Evolutionary conservation across 331 rosid genomes (phyloP), one percentile per base, ranked within the genome.

Genomic region (Rosa hybrid): DNA sequence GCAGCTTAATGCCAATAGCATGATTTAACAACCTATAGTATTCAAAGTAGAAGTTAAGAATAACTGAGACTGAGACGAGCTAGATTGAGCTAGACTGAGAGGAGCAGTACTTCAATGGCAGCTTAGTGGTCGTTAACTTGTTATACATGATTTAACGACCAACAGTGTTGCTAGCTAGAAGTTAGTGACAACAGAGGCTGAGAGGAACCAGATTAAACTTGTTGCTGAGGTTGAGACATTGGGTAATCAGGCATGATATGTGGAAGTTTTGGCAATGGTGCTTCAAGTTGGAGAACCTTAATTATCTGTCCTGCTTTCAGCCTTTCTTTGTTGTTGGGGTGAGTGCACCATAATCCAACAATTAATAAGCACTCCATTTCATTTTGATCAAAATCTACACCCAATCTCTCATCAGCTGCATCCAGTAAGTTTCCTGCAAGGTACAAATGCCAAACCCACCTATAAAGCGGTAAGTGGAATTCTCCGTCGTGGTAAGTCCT

Each of bases 331-430:
- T 1, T 23, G 67, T 10, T 21, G 67, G 67, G 67, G 34, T 60
- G 30, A 60, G 34, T 21, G 34, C 34, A 60, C 34, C 65, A 60
- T 60, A 23, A 11, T 21, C 67, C 67, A 10, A 60, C 67, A 21
- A 60, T 23, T 23, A 60, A 60, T 16, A 60, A 23, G 67, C 67
- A 60, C 3, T 60, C 16, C 67, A 23, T 60, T 23, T 60, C 67
- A 23, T 23, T 60, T 11, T 10, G 38, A 60, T 23, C 67, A 60
- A 21, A 60, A 21, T 60, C 67, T 3, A 60, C 4, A 60, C 34
- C 38, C 67, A 60, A 23, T 30, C 70, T 64, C 44, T 64, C 70
- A 64, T 64, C 70, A 13, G 70, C 67, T 60, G 67, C 67, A 60
- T 23, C 38, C 30, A 60, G 67, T 10, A 21, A 8, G 8, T 60